Evolutionary conservation across 805 yeast genomes (phyloP).

Genomic region (Wickerhamiella kurtzmanii): DNA sequence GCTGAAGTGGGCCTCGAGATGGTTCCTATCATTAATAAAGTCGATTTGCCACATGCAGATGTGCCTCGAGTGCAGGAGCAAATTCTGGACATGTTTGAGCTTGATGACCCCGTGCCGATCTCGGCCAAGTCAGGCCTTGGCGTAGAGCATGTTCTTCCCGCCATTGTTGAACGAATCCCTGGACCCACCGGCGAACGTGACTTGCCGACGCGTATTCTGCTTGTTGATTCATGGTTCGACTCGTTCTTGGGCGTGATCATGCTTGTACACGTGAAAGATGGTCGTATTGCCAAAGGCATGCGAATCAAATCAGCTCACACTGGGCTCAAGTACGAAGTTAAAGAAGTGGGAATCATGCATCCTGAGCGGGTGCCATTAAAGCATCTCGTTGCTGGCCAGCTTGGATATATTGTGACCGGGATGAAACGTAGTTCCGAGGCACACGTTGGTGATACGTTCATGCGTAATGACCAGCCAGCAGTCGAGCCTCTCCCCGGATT

Average conservation of each 20-base stretch:
- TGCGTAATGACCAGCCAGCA: constrained; percentile 33
- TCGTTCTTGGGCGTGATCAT: constrained; percentile 82
- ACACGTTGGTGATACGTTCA: constrained; percentile 79
- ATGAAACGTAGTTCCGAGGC: constrained; percentile 83
- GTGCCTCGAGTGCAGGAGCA: constrained; percentile 69
- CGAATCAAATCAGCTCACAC: constrained; percentile 69
- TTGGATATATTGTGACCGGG: constrained; percentile 88
- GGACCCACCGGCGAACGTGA: constrained; percentile 47
- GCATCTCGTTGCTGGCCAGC: constrained; percentile 72
- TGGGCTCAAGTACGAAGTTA: constrained; percentile 62
- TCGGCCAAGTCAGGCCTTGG: constrained; percentile 87
- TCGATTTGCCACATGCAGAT: constrained; percentile 81
- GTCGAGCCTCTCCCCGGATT: constrained; percentile 83
- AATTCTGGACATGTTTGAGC: constrained; percentile 69
- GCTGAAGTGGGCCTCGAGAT: constrained; percentile 68
- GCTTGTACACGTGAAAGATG: constrained; percentile 75
- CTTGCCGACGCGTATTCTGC: constrained; percentile 52
- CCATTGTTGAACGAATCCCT: constrained; percentile 69
- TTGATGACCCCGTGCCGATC: constrained; percentile 55
- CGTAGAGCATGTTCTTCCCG: constrained; percentile 67
- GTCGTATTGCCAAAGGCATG: constrained; percentile 58
- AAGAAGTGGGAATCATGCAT: constrained; percentile 90
- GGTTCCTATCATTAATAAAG: constrained; percentile 82
- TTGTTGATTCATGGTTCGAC: constrained; percentile 98
- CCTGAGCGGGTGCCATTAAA: constrained; percentile 68